phyloP scores from a whole-genome alignment of 1,284 basidiomycete species.

The Trichosporon sp. region DNA sequence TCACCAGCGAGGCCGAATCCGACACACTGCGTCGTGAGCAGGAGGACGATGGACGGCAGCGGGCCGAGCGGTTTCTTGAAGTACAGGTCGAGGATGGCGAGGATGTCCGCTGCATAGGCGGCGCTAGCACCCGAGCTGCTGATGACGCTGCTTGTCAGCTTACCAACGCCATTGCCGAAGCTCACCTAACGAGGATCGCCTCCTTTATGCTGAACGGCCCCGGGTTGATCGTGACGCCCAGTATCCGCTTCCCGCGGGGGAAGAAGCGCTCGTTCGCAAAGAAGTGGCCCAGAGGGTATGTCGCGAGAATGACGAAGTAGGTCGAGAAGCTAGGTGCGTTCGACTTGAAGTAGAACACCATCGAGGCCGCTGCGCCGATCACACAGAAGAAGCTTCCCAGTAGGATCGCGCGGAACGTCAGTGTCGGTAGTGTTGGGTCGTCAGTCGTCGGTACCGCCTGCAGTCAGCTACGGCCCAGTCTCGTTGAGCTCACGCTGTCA shows the following conservation, averaged over 20 bases:
- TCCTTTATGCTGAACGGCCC: conserved; percentile 60
- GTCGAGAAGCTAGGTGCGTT: conserved; percentile 60
- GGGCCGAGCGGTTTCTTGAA: conserved; percentile 55
- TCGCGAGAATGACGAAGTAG: conserved; percentile 62
- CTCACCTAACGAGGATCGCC: conserved; percentile 53
- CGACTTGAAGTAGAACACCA: conserved; percentile 60
- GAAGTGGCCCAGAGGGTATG: conserved; percentile 58
- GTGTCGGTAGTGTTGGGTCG: conserved; percentile 60
- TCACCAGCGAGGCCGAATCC: conserved; percentile 61
- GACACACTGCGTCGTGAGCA: conserved; percentile 62
- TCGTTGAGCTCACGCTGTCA: conserved; percentile 37
- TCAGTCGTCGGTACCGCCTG: conserved; percentile 61
- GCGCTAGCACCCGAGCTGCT: conserved; percentile 57
- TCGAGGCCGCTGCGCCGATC: conserved; percentile 59
- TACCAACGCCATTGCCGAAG: conserved; percentile 14
- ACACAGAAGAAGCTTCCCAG: conserved; percentile 62
- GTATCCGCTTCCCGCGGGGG: conserved; percentile 34
- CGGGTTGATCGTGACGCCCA: conserved; percentile 58
- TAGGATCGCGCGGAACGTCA: conserved; percentile 60
- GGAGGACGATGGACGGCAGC: conserved; percentile 60
- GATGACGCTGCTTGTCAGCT: conserved; percentile 55
- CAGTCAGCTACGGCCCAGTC: conserved; percentile 21
- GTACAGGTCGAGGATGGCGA: conserved; percentile 59
- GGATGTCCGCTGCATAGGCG: conserved; percentile 58
- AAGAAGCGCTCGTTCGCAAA: conserved; percentile 50